Evolutionary conservation across 1,284 basidiomycete genomes (phyloP).

Genomic region (Pseudozyma sp.): DNA sequence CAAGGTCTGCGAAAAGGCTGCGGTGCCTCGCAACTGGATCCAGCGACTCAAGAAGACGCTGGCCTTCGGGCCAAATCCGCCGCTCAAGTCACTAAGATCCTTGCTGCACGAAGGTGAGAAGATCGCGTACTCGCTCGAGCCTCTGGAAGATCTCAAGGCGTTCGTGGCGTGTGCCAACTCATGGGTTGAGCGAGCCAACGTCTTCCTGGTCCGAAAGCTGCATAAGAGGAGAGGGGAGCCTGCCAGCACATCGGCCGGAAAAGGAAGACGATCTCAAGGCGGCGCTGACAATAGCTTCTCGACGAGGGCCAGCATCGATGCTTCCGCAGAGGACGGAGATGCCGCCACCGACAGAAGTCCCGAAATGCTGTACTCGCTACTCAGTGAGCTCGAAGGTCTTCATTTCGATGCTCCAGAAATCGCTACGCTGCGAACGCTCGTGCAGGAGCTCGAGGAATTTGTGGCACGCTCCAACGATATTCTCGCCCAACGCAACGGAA

Average conservation of each 20-base stretch:
- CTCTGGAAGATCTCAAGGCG: conserved; percentile 79
- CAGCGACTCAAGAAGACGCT: conserved; percentile 78
- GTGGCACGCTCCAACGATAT: conserved; percentile 72
- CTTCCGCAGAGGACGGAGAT: conserved; percentile 30
- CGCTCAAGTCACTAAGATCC: conserved; percentile 80
- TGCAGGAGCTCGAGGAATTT: conserved; percentile 77
- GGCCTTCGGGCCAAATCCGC: conserved; percentile 74
- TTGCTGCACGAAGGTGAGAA: conserved; percentile 87
- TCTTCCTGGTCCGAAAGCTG: conserved; percentile 72
- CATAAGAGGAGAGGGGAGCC: conserved; percentile 48
- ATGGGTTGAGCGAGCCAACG: conserved; percentile 79
- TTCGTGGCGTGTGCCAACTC: conserved; percentile 84
- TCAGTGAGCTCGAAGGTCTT: conserved; percentile 79
- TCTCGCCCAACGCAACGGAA: conserved; percentile 22
- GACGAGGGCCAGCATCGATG: conserved; percentile 25
- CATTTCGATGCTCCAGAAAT: conserved; percentile 86
- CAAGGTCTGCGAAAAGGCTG: conserved; percentile 75
- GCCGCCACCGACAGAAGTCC: conserved; percentile 40
- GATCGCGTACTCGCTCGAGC: conserved; percentile 80
- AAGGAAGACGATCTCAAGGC: conserved; percentile 71
- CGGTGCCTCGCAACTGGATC: conserved; percentile 81
- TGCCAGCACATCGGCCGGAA: conserved; percentile 76
- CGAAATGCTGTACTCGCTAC: conserved; percentile 70
- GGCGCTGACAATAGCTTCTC: conserved; percentile 29
- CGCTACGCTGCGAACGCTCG: conserved; percentile 74